These are phyloP conservation scores for Pleurozium schreberi DNA, from an alignment of 225 moss, liverwort and hornwort species.

Conservation along the genomic window DNA sequence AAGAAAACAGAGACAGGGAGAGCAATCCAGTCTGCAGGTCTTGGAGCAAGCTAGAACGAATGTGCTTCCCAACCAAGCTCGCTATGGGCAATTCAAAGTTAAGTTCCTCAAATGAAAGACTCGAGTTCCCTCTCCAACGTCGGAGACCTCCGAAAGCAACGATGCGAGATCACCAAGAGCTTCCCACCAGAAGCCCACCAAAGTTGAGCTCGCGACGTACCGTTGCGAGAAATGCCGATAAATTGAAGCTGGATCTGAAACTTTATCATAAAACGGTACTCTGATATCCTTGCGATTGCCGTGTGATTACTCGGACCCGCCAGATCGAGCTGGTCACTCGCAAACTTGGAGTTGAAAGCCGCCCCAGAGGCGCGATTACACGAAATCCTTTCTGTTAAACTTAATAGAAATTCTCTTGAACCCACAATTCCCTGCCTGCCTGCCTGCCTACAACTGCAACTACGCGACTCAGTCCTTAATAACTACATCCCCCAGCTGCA, in stretches of 20 bases:
- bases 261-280: neutral
- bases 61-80: neutral
- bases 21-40: neutral
- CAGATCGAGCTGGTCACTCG: neutral
- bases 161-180: neutral
- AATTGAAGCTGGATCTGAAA: neutral
- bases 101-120: neutral
- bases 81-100: neutral
- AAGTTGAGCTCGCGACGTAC: neutral
- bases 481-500: neutral
- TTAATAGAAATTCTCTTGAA: neutral
- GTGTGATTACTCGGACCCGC: neutral
- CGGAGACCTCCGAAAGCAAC: neutral
- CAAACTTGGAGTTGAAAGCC: neutral
- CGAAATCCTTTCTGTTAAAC: neutral
- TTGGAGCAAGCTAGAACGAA: neutral
- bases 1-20: neutral
- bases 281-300: neutral
- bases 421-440: neutral
- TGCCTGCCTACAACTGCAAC: neutral
- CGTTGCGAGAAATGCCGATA: neutral
- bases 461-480: neutral
- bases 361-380: neutral
- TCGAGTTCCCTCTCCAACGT: neutral
- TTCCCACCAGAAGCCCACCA: neutral